Conservation (phyloP, 805 yeast genomes). For the Ogataea kodamae region DNA sequence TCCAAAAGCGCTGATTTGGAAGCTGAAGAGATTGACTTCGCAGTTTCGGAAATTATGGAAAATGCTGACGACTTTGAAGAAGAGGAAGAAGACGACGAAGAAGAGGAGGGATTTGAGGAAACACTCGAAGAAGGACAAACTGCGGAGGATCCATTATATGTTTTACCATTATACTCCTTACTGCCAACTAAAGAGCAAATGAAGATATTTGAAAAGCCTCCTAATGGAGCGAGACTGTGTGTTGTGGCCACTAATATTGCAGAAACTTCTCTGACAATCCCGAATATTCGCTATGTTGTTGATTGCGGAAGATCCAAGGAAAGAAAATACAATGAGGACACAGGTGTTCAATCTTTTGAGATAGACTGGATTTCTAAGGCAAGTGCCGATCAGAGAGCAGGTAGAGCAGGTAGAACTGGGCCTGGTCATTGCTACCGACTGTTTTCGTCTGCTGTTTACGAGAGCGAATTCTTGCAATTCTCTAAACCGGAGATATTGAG, state of each 20-base stretch:
- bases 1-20: conserved; percentile 69
- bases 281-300: conserved; percentile 90
- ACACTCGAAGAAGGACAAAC: conserved; percentile 66
- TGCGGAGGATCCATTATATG: conserved; percentile 76
- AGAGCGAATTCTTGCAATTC: conserved; percentile 78
- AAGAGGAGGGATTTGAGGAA: conserved; percentile 72
- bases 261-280: conserved; percentile 94
- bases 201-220: conserved; percentile 86
- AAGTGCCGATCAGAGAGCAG: conserved; percentile 90
- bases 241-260: conserved; percentile 97
- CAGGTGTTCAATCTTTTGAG: conserved; percentile 91
- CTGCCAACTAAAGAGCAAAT: conserved; percentile 94
- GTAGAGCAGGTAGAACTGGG: conserved; percentile 98
- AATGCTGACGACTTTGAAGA: conserved; percentile 40
- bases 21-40: conserved; percentile 82
- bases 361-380: conserved; percentile 93
- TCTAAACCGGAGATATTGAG: conserved; percentile 85
- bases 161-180: conserved; percentile 86
- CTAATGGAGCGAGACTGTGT: conserved; percentile 80
- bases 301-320: conserved; percentile 95
- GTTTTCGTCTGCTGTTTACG: conserved; percentile 90
- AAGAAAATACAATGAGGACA: conserved; percentile 71
- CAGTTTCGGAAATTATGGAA: conserved; percentile 36
- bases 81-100: conserved; percentile 46
- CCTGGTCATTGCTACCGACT: conserved; percentile 96